Evolutionary conservation across 176 grass and related monocot species (phyloP).

Genomic region (Triticum urartu): DNA sequence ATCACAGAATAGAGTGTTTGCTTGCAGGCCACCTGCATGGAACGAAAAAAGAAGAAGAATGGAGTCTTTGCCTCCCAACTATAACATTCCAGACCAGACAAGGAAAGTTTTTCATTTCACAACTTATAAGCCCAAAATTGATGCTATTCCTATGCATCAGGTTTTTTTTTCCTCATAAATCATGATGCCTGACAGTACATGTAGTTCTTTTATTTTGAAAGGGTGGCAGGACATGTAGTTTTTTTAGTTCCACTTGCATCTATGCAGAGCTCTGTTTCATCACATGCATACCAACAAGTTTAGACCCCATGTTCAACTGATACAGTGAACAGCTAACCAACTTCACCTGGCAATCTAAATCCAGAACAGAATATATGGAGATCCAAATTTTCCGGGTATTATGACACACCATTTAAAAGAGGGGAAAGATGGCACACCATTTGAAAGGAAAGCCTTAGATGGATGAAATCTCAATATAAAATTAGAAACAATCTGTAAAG

Average conservation of each 20-base stretch:
- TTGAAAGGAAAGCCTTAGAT: neutral
- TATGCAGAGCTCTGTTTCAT: neutral
- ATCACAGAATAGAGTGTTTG: neutral
- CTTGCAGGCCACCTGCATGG: neutral
- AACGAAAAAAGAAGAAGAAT: neutral
- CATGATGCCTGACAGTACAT: neutral
- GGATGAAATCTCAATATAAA: neutral
- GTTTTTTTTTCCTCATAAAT: neutral
- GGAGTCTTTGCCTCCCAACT: neutral
- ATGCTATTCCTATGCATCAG: neutral
- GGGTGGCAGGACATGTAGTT: neutral
- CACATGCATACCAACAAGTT: neutral
- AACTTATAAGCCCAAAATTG: neutral
- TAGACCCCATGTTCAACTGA: neutral
- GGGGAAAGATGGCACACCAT: neutral
- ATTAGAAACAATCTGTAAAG: neutral
- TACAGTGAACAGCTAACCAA: constrained; percentile 2
- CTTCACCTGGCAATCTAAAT: neutral
- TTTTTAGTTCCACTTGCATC: neutral
- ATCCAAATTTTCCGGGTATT: neutral
- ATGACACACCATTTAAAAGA: neutral
- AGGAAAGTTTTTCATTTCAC: neutral
- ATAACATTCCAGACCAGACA: neutral
- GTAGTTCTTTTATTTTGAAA: neutral
- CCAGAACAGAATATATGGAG: neutral